A percentile compares a stretch with the other conserved stretches of the same genome.
phyloP scores from a whole-genome alignment of 2,329 filamentous ascomycete species.

The Penicillium sp. region DNA sequence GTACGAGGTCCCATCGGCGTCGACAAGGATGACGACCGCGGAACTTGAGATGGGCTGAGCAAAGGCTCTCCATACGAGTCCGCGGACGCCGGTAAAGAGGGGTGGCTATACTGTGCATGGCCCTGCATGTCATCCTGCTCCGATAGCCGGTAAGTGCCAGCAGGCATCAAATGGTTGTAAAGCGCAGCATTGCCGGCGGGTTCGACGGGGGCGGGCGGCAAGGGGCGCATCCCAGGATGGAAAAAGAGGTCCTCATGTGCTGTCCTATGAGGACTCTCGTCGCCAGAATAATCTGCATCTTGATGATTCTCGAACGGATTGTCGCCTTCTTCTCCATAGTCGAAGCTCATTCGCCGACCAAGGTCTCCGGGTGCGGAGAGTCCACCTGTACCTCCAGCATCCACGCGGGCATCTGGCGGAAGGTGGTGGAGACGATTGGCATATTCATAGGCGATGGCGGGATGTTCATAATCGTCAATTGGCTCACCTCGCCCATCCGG shows the following conservation, averaged over 20 bases:
- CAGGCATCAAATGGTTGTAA: constrained; percentile 50
- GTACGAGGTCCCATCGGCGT: constrained; percentile 75
- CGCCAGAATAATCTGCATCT: constrained; percentile 47
- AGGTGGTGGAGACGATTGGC: constrained; percentile 59
- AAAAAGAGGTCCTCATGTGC: constrained; percentile 91
- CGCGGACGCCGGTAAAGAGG: constrained; percentile 42
- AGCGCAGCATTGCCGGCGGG: constrained; percentile 46
- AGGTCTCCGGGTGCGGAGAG: constrained; percentile 68
- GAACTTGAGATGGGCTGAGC: constrained; percentile 51
- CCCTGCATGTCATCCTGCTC: constrained; percentile 43
- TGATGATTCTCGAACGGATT: constrained; percentile 56
- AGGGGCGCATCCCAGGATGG: constrained; percentile 72
- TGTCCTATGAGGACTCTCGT: constrained; percentile 65
- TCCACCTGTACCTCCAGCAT: constrained; percentile 87
- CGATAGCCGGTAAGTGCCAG: constrained; percentile 58
- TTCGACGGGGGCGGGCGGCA: constrained; percentile 63
- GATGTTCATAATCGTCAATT: constrained; percentile 37
- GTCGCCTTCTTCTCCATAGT: constrained; percentile 86
- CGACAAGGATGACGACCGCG: constrained; percentile 76
- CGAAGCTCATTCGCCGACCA: constrained; percentile 74
- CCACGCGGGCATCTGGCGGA: constrained; percentile 66
- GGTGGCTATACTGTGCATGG: constrained; percentile 39
- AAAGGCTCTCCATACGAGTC: constrained; percentile 52
- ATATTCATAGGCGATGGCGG: constrained; percentile 48
- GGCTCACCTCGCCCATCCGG: constrained; percentile 27